A percentile compares a stretch with the other conserved stretches of the same genome.
These are phyloP conservation scores for Aspergillus pseudonomiae DNA, from an alignment of 2,329 filamentous ascomycete genomes.

Conservation along the genomic window DNA sequence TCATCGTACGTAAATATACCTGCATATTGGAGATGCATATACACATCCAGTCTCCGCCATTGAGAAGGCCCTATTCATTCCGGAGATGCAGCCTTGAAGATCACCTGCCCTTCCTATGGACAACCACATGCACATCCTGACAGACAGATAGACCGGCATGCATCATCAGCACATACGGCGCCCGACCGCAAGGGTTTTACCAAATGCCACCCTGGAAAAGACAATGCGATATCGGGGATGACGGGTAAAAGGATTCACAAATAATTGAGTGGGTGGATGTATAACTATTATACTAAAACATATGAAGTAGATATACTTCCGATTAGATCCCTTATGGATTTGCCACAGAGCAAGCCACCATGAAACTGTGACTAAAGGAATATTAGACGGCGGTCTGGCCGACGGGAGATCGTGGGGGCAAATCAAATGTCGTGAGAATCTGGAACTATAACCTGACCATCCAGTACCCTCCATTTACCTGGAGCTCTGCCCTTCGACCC, in stretches of 20 bases:
- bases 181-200: background rate
- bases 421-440: constrained; percentile 2
- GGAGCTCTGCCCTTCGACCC: constrained; percentile 9
- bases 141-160: background rate
- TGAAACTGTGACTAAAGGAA: constrained; percentile 4
- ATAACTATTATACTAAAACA: background rate
- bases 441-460: background rate
- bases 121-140: constrained; percentile 12
- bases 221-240: constrained; percentile 3
- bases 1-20: constrained; percentile 4
- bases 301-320: background rate
- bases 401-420: constrained; percentile 1
- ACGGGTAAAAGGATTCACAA: background rate
- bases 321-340: constrained; percentile 3
- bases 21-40: constrained; percentile 14
- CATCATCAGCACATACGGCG: background rate
- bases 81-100: constrained; percentile 27
- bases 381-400: constrained; percentile 3
- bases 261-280: background rate
- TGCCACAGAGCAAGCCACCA: constrained; percentile 3
- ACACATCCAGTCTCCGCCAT: constrained; percentile 19
- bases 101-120: constrained; percentile 19
- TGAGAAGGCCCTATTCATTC: constrained; percentile 20
- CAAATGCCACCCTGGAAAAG: background rate
- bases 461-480: constrained; percentile 10